Conservation (phyloP, 1,284 basidiomycete species). For the Bjerkandera adusta region DNA sequence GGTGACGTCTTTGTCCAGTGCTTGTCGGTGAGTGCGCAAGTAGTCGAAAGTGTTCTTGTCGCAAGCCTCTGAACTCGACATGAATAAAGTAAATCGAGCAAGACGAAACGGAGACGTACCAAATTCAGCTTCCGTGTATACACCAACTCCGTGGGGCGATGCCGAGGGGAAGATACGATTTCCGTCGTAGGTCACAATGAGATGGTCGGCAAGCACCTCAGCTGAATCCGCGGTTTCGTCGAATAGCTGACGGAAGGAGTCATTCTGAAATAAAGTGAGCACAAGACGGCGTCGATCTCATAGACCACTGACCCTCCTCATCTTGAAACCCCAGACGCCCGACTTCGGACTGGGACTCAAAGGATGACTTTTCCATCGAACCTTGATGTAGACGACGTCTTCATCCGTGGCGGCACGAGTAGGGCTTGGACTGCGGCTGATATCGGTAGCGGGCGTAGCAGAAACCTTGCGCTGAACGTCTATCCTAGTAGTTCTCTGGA, state of each 20-base stretch:
- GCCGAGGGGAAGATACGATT: slow-evolving; percentile 64
- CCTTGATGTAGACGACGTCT: slow-evolving; percentile 46
- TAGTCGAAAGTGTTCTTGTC: slow-evolving; percentile 60
- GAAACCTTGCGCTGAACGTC: slow-evolving; percentile 15
- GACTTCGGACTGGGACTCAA: slow-evolving; percentile 37
- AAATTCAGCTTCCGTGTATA: slow-evolving; percentile 65
- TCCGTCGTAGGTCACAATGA: slow-evolving; percentile 58
- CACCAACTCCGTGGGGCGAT: slow-evolving; percentile 58
- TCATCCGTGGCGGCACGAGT: slow-evolving; percentile 33
- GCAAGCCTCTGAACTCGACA: slow-evolving; percentile 52
- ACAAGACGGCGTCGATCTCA: not conserved
- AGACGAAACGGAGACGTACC: slow-evolving; percentile 38
- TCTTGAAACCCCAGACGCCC: slow-evolving; percentile 47
- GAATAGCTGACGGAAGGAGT: slow-evolving; percentile 60
- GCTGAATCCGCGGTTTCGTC: slow-evolving; percentile 61
- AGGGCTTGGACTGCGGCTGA: slow-evolving; percentile 21
- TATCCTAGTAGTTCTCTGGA: slow-evolving; percentile 39
- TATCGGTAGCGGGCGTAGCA: slow-evolving; percentile 19
- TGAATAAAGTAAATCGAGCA: not conserved
- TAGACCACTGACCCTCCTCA: slow-evolving; percentile 50
- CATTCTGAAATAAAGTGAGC: slow-evolving; percentile 40
- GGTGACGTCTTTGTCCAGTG: slow-evolving; percentile 16
- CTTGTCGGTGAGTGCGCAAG: slow-evolving; percentile 41
- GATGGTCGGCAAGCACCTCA: slow-evolving; percentile 41
- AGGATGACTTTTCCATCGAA: slow-evolving; percentile 67